These are phyloP conservation scores for Neurospora africana DNA, from an alignment of 495 filamentous ascomycete genomes.

Conservation along the genomic window DNA sequence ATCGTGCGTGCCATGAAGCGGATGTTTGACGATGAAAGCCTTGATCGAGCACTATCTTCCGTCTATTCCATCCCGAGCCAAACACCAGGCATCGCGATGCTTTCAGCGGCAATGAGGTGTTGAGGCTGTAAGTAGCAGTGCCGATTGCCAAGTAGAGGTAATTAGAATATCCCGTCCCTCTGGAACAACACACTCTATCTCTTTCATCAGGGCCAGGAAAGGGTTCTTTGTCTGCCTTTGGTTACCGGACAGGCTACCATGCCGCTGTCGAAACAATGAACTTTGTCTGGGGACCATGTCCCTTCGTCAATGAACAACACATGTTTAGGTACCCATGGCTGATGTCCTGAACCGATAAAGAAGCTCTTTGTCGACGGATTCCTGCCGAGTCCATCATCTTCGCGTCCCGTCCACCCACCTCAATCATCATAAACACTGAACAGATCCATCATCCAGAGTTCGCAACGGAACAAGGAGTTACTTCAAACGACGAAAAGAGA, in stretches of 20 bases:
- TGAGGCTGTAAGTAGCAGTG: no score
- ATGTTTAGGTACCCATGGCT: neutral
- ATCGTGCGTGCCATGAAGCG: no score
- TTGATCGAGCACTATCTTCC: no score
- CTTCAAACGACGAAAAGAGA: neutral
- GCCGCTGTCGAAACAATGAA: neutral
- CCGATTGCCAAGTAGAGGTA: no score
- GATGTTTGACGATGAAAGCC: no score
- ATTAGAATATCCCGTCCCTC: no score
- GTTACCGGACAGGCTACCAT: neutral
- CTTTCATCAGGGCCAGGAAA: neutral
- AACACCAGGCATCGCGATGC: no score
- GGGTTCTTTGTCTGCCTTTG: neutral
- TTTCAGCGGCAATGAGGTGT: no score
- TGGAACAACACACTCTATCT: neutral
- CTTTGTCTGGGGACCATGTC: neutral
- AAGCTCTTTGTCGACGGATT: neutral
- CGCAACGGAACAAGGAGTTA: neutral
- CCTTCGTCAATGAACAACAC: neutral
- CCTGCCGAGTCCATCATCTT: neutral
- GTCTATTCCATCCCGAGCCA: no score
- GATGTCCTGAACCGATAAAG: neutral
- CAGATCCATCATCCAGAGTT: neutral
- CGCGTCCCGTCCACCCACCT: neutral
- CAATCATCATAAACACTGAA: neutral